These are phyloP conservation scores for Smallanthus sonchifolius DNA, from an alignment of 129 eudicot species.

Conservation along the genomic window DNA sequence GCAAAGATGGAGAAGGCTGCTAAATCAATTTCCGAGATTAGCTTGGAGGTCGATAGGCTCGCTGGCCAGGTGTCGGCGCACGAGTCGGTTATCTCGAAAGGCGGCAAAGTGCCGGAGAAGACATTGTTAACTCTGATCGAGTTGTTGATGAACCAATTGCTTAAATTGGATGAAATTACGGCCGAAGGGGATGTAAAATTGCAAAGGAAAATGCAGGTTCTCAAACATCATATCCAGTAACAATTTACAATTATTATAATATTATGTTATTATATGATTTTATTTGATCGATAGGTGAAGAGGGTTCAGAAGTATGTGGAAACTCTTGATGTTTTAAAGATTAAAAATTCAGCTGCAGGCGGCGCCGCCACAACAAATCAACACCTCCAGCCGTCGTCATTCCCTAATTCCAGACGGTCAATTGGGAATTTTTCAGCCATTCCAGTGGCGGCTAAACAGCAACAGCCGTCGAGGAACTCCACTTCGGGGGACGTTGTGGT, in stretches of 20 bases:
- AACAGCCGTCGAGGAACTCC: slow-evolving; percentile 23
- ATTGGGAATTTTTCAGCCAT: slow-evolving; percentile 20
- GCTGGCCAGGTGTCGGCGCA: slow-evolving; percentile 76
- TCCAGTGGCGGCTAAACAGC: slow-evolving; percentile 29
- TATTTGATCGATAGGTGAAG: slow-evolving; percentile 45
- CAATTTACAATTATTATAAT: no score
- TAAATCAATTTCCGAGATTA: slow-evolving; percentile 61
- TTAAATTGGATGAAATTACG: slow-evolving; percentile 64
- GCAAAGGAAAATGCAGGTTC: slow-evolving; percentile 83
- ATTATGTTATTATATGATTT: no score
- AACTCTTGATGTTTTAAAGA: slow-evolving; percentile 72
- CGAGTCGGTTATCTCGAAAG: slow-evolving; percentile 67
- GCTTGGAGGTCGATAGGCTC: slow-evolving; percentile 85
- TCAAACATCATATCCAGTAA: not conserved
- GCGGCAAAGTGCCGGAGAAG: slow-evolving; percentile 77
- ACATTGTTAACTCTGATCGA: slow-evolving; percentile 51
- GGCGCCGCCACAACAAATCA: slow-evolving; percentile 16
- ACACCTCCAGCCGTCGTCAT: slow-evolving; percentile 2
- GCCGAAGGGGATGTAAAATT: slow-evolving; percentile 84
- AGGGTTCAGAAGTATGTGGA: slow-evolving; percentile 89
- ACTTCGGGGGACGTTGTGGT: slow-evolving; percentile 63
- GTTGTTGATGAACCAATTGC: slow-evolving; percentile 73
- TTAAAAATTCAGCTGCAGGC: slow-evolving; percentile 43
- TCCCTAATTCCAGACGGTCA: slow-evolving; percentile 51
- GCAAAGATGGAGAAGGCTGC: slow-evolving; percentile 80